phyloP scores from a whole-genome alignment of 75 land plant genomes.

The Isoetes taiwanensis region DNA sequence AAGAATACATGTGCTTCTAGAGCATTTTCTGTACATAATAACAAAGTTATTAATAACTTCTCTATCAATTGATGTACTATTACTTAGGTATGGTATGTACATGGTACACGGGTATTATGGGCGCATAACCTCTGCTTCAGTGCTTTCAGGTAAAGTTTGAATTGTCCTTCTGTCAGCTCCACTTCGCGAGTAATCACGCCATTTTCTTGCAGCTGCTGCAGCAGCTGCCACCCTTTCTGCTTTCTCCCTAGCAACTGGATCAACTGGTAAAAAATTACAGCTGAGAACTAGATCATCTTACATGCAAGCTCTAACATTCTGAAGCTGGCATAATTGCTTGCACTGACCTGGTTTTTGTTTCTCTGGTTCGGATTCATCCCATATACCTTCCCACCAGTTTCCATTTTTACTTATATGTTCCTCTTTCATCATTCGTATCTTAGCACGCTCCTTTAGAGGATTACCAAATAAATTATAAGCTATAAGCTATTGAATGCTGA shows the following conservation, averaged over 20 bases:
- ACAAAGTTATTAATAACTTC: too few relatives aligned
- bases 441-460: conserved; percentile 50
- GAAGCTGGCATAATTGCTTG: background rate
- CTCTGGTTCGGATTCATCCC: conserved; percentile 30
- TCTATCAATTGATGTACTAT: too few relatives aligned
- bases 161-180: conserved; percentile 55
- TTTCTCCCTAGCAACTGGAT: conserved; percentile 35
- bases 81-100: too few relatives aligned
- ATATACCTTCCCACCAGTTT: conserved; percentile 54
- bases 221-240: conserved; percentile 68
- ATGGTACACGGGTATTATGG: too few relatives aligned
- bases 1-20: too few relatives aligned
- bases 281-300: background rate
- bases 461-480: background rate
- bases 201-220: conserved; percentile 80
- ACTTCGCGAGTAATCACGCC: conserved; percentile 89
- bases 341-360: conserved; percentile 21
- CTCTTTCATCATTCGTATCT: conserved; percentile 45
- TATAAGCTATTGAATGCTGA: too few relatives aligned
- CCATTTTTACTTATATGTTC: conserved; percentile 26
- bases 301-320: background rate
- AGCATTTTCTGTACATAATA: too few relatives aligned
- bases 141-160: conserved; percentile 47
- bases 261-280: background rate
- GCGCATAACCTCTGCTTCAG: conserved; percentile 7